Conservation (phyloP, 2,329 filamentous ascomycete species). For the Epichloe festucae region DNA sequence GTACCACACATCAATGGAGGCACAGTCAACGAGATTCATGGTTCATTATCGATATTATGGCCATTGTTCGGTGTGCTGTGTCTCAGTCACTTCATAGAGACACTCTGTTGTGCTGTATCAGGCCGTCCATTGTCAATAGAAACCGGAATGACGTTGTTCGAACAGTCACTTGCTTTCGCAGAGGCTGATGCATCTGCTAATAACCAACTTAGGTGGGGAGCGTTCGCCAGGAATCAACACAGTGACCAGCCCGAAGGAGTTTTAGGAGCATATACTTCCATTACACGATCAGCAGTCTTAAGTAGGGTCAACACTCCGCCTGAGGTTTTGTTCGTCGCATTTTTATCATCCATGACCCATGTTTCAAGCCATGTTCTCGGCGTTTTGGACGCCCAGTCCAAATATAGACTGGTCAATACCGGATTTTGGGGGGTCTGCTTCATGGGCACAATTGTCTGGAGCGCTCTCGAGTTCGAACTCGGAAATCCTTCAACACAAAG, state of each 20-base stretch:
- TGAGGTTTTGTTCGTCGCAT: conserved; percentile 73
- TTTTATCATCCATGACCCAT: conserved; percentile 84
- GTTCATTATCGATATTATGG: conserved; percentile 68
- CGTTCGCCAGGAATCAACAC: conserved; percentile 39
- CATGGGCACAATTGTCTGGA: conserved; percentile 74
- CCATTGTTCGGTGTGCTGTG: conserved; percentile 58
- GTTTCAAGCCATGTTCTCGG: conserved; percentile 74
- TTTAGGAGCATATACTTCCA: conserved; percentile 26
- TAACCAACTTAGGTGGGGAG: conserved; percentile 61
- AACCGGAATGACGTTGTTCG: conserved; percentile 91
- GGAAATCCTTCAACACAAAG: conserved; percentile 50
- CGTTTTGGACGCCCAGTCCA: conserved; percentile 65
- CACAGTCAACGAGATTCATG: conserved; percentile 44
- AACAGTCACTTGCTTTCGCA: conserved; percentile 89
- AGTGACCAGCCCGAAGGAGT: conserved; percentile 14
- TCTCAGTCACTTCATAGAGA: conserved; percentile 78
- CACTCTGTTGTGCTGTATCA: conserved; percentile 75
- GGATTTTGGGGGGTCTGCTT: conserved; percentile 84
- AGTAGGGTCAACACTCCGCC: conserved; percentile 76
- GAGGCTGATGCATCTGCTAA: conserved; percentile 85
- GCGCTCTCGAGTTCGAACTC: conserved; percentile 48
- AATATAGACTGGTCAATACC: conserved; percentile 73
- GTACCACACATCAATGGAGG: conserved; percentile 36
- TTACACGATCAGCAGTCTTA: conserved; percentile 55
- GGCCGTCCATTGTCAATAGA: conserved; percentile 69